Evolutionary conservation across 2,329 filamentous ascomycete species (phyloP).

Genomic region (Phialophora verrucosa): DNA sequence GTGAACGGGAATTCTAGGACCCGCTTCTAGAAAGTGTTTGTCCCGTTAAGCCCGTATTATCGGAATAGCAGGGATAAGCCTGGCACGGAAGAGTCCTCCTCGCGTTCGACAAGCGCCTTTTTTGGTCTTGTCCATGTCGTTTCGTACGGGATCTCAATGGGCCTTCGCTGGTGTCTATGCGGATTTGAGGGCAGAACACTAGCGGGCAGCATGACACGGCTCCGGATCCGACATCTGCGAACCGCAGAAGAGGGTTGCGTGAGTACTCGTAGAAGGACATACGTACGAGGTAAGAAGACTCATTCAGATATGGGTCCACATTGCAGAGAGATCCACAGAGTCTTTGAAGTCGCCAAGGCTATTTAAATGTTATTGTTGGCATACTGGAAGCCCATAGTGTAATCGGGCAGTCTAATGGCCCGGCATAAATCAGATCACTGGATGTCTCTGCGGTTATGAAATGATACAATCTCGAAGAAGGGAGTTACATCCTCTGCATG

Average conservation of each 20-base stretch:
- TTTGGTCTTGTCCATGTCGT: not conserved
- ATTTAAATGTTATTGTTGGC: no score
- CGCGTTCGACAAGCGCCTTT: not conserved
- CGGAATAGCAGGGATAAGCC: not conserved
- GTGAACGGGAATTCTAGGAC: not conserved
- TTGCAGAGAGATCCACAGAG: no score
- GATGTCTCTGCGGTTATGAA: not conserved
- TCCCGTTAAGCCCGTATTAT: not conserved
- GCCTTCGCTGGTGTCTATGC: not conserved
- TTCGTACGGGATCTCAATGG: not conserved
- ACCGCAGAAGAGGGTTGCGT: not conserved
- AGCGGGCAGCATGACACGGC: not conserved
- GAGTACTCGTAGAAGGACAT: not conserved
- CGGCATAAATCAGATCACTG: not conserved
- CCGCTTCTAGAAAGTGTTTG: slow-evolving; percentile 3
- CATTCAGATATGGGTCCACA: not conserved
- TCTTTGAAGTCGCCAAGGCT: no score
- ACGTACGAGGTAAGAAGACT: not conserved
- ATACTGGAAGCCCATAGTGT: not conserved
- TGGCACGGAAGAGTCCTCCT: not conserved
- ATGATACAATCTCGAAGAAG: not conserved
- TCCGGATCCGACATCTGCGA: not conserved
- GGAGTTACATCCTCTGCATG: not conserved
- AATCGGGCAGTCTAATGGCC: not conserved
- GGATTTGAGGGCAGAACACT: not conserved